Conservation (phyloP, 2,329 filamentous ascomycete genomes). For the Tolypocladium tropicale region DNA sequence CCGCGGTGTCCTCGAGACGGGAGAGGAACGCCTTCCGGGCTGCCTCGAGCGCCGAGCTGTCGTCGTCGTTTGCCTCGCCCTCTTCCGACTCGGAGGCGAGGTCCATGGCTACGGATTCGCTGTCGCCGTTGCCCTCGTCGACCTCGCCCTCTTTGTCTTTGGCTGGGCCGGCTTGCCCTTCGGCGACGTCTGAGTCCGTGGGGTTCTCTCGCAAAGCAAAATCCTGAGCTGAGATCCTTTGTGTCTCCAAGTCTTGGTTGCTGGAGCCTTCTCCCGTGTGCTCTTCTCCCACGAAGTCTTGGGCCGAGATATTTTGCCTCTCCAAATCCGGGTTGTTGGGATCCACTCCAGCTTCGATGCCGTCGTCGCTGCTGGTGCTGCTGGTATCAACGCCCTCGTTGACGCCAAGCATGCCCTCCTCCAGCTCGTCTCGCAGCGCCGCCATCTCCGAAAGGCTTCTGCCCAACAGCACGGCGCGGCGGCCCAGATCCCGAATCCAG, state of each 20-base stretch:
- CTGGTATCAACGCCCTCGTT: slow-evolving; percentile 37
- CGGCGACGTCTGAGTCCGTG: slow-evolving; percentile 4
- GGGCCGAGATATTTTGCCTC: too few relatives aligned
- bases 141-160: slow-evolving; percentile 3
- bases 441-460: slow-evolving; percentile 44
- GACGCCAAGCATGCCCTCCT: slow-evolving; percentile 28
- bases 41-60: slow-evolving; percentile 32
- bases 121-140: slow-evolving; percentile 6
- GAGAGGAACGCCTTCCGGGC: slow-evolving; percentile 39
- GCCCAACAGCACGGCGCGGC: slow-evolving; percentile 57
- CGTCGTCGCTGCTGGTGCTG: slow-evolving; percentile 19
- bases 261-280: neutral
- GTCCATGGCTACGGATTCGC: slow-evolving; percentile 32
- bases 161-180: slow-evolving; percentile 13
- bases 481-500: slow-evolving; percentile 68
- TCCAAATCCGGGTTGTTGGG: neutral
- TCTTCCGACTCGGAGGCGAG: slow-evolving; percentile 22
- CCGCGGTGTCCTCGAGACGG: slow-evolving; percentile 22
- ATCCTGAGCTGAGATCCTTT: neutral
- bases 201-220: neutral
- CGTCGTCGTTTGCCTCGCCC: slow-evolving; percentile 25
- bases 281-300: neutral
- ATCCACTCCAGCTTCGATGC: neutral
- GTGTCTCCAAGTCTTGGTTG: neutral
- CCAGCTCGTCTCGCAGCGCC: slow-evolving; percentile 31